Conservation (phyloP, 2,329 filamentous ascomycete genomes). For the Aspergillus quadrilineatus region DNA sequence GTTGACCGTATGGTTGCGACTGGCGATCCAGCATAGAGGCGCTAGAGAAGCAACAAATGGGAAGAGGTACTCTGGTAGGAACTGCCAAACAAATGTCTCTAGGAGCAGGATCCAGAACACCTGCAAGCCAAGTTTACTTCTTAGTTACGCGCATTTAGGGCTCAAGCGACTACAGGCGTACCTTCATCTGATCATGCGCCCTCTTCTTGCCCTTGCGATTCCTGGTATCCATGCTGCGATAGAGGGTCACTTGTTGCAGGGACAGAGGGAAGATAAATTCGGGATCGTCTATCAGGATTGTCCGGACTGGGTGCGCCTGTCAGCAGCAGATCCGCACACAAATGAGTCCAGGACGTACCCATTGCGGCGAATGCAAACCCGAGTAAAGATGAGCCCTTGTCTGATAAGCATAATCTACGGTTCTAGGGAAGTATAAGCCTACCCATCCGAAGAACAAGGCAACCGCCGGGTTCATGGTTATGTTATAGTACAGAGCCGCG, state of each 20-base stretch:
- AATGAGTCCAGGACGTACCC: background rate
- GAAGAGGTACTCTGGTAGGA: slow-evolving; percentile 61
- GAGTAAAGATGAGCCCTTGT: background rate
- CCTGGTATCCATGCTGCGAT: slow-evolving; percentile 53
- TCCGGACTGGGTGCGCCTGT: slow-evolving; percentile 40
- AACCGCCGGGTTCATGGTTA: slow-evolving; percentile 53
- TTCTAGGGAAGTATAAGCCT: slow-evolving; percentile 50
- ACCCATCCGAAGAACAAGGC: slow-evolving; percentile 61
- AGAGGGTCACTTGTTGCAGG: slow-evolving; percentile 58
- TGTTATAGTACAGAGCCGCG: slow-evolving; percentile 60
- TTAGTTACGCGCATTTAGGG: background rate
- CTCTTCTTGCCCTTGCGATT: slow-evolving; percentile 48
- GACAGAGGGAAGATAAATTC: slow-evolving; percentile 56
- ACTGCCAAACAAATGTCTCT: slow-evolving; percentile 60
- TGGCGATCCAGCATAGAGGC: slow-evolving; percentile 64
- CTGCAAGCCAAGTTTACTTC: background rate
- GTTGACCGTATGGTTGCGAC: slow-evolving; percentile 57
- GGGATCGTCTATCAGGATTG: slow-evolving; percentile 60
- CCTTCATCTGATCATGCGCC: slow-evolving; percentile 55
- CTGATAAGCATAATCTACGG: slow-evolving; percentile 31
- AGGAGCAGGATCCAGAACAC: slow-evolving; percentile 54
- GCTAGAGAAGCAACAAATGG: slow-evolving; percentile 60
- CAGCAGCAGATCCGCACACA: no score
- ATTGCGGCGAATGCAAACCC: slow-evolving; percentile 3
- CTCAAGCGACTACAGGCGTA: slow-evolving; percentile 23